phyloP scores from a whole-genome alignment of 805 yeast species.

The Metschnikowia similis region DNA sequence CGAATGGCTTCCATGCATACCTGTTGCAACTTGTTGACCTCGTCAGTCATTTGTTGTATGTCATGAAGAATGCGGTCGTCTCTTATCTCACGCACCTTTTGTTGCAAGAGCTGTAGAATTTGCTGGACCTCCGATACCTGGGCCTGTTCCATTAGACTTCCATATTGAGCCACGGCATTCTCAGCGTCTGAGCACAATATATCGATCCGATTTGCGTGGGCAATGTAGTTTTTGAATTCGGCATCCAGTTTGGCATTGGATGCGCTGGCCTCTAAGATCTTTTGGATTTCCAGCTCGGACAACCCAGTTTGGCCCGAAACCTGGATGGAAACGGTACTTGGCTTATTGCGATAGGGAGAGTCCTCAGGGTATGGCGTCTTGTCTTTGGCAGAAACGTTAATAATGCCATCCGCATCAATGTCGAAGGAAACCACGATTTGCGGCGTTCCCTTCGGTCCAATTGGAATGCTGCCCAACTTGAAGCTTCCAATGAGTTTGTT shows the following conservation, averaged over 20 bases:
- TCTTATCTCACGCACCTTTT: conserved; percentile 33
- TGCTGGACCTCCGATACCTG: conserved; percentile 38
- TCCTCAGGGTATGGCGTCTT: conserved; percentile 40
- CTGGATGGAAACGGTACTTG: conserved; percentile 49
- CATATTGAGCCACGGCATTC: conserved; percentile 72
- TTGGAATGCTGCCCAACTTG: conserved; percentile 66
- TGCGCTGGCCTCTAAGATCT: conserved; percentile 63
- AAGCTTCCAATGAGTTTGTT: conserved; percentile 75
- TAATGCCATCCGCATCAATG: conserved; percentile 76
- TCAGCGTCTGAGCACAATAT: conserved; percentile 84
- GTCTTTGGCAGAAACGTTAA: conserved; percentile 56
- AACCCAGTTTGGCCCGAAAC: conserved; percentile 52
- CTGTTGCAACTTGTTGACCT: conserved; percentile 36
- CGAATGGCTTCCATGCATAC: conserved; percentile 36
- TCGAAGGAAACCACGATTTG: conserved; percentile 75
- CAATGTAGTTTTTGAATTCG: conserved; percentile 55
- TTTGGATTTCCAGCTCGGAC: conserved; percentile 62
- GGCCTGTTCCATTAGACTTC: conserved; percentile 40
- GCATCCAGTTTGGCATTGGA: conserved; percentile 58
- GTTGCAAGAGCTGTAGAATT: conserved; percentile 20
- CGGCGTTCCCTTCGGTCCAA: conserved; percentile 75
- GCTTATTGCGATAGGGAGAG: conserved; percentile 38
- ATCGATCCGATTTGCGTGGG: conserved; percentile 74
- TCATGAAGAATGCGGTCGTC: conserved; percentile 28
- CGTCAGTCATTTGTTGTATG: conserved; percentile 28